Conservation (phyloP, 148 eudicot genomes). For the Amaranthus hypochondriacus region DNA sequence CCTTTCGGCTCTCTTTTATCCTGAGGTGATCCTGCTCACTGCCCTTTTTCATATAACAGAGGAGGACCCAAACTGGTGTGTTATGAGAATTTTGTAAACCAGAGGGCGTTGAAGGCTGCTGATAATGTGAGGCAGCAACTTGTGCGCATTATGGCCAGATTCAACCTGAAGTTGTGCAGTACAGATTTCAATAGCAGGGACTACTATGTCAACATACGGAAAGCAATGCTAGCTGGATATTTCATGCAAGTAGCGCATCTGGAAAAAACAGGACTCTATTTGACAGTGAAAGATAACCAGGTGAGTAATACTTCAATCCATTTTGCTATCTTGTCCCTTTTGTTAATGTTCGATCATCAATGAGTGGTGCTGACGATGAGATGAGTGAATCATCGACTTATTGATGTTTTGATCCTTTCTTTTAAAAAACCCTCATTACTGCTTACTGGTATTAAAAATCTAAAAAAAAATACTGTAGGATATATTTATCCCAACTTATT, state of each 20-base stretch:
- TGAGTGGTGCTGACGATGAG: background rate
- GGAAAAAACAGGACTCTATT: conserved; percentile 83
- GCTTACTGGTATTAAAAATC: too few relatives aligned
- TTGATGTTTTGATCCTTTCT: too few relatives aligned
- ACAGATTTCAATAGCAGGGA: conserved; percentile 94
- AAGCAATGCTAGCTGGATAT: conserved; percentile 97
- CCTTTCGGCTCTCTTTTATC: background rate
- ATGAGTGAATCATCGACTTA: background rate
- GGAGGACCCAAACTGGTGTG: conserved; percentile 97
- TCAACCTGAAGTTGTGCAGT: conserved; percentile 82
- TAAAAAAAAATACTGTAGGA: background rate
- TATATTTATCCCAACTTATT: too few relatives aligned
- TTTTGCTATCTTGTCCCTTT: background rate
- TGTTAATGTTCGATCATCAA: background rate
- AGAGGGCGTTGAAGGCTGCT: conserved; percentile 76
- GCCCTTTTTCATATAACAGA: conserved; percentile 32
- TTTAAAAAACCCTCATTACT: too few relatives aligned
- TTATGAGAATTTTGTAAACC: conserved; percentile 83
- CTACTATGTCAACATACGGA: conserved; percentile 87
- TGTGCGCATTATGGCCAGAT: conserved; percentile 85
- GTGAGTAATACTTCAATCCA: conserved; percentile 28
- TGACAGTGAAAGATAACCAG: conserved; percentile 95
- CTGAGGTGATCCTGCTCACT: background rate
- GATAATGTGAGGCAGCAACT: conserved; percentile 97
- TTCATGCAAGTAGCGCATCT: conserved; percentile 99